Percentiles rank a stretch among this genome's conserved stretches.
Evolutionary conservation across 2,329 filamentous ascomycete genomes (phyloP).

Genomic region (Parastagonospora avenae): DNA sequence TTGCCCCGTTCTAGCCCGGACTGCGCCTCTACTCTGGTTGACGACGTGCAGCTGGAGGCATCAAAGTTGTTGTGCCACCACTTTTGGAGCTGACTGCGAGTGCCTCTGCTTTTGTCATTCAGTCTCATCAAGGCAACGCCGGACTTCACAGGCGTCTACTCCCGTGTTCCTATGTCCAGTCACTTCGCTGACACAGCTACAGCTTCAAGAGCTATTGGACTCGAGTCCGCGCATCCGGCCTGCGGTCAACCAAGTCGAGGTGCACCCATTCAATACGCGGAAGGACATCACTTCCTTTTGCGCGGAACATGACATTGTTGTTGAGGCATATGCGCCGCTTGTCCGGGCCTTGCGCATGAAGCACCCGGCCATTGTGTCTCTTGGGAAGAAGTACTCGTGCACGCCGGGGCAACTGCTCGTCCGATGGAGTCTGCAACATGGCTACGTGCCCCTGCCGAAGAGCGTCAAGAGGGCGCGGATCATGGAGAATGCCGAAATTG

Average conservation of each 20-base stretch:
- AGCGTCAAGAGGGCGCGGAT: slow-evolving; percentile 68
- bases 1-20: slow-evolving; percentile 7
- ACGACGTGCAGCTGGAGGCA: neutral
- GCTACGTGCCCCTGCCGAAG: slow-evolving; percentile 75
- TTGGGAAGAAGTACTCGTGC: slow-evolving; percentile 72
- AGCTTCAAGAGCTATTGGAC: slow-evolving; percentile 72
- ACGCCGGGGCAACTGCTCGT: slow-evolving; percentile 76
- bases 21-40: neutral
- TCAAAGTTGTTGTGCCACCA: slow-evolving; percentile 9
- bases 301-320: slow-evolving; percentile 67
- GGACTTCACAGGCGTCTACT: too few species aligned
- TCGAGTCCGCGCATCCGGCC: slow-evolving; percentile 67
- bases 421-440: slow-evolving; percentile 78
- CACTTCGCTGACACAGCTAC: slow-evolving; percentile 15
- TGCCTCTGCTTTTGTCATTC: too few species aligned
- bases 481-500: slow-evolving; percentile 67
- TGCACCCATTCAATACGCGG: slow-evolving; percentile 82
- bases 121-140: too few species aligned
- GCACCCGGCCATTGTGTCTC: slow-evolving; percentile 64
- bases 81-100: neutral
- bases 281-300: slow-evolving; percentile 70
- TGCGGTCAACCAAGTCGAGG: slow-evolving; percentile 77
- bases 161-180: too few species aligned
- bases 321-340: slow-evolving; percentile 82
- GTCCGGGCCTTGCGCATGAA: slow-evolving; percentile 72